Base-by-base conservation (phyloP, 2,329 filamentous ascomycete genomes). In the Sclerotinia spermophila region DNA sequence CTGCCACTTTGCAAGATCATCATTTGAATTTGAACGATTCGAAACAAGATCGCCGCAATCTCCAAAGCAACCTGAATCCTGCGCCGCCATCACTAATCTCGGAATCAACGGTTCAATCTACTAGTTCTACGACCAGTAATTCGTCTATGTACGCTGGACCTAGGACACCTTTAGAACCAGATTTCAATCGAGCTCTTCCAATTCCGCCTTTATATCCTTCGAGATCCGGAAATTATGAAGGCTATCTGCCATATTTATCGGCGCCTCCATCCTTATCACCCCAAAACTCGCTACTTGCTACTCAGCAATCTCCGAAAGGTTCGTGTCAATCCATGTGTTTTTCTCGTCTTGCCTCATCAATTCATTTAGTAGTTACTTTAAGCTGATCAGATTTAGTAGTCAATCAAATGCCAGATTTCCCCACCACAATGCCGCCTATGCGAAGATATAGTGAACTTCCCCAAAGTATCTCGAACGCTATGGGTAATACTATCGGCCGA, bases 151-250 rank as follows among this genome's bases (percentile, higher is more conserved):
- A 74, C 45, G 77, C 75, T 44, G 73, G 72, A 7, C 78, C 78
- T 51, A 75, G 75, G 8, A 79, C 77, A 19, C 78, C 77, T 2
- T 67, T 80, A 61, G 78, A 80, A 44, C 75, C 78, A 3, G 71
- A 75, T 38, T 58, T 77, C 5, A 78, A 79, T 24, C 73, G 78
- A 51, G 59, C 77, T 51, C 70, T 78, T 13, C 74, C 75, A 3
- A 75, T 79, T 6, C 75, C 77, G 15, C 58, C 76, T 7, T 44
- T 76, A 13, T 79, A 74, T 65, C 27, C 73, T 10, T 75, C 76
- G 35, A 79, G 78, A 67, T 69, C 76, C 24, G 72, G 72, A 38
- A 72, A 58, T 19, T 77, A 73, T 55, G 78, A 80, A 8, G 74
- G 73, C 15, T 76, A 78, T 42, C 68, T 79, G 2, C 74, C 77